These are phyloP conservation scores for Metarhizium anisopliae DNA, from an alignment of 2,329 filamentous ascomycete species.

Conservation along the genomic window DNA sequence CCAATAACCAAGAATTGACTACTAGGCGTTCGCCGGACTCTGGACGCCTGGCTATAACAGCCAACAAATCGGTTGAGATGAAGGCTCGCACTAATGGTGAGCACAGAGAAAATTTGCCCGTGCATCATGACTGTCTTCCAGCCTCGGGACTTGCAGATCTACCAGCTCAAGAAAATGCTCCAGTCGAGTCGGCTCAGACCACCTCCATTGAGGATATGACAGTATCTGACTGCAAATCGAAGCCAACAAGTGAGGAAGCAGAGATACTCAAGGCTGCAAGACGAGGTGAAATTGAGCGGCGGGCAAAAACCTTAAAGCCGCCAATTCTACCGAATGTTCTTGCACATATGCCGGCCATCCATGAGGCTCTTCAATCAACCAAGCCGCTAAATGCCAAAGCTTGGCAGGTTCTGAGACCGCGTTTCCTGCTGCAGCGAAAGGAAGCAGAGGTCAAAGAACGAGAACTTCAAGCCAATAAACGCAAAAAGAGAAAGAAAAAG, in stretches of 20 bases:
- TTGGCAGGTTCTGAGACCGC: conserved; percentile 61
- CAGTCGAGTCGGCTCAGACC: not conserved
- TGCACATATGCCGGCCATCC: conserved; percentile 63
- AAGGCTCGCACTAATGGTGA: not conserved
- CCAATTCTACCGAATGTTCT: conserved; percentile 55
- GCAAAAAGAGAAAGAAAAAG: too few relatives aligned
- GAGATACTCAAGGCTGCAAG: conserved; percentile 55
- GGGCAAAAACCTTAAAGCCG: conserved; percentile 56
- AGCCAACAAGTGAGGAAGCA: conserved; percentile 53
- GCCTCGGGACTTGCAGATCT: not conserved
- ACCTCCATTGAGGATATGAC: not conserved
- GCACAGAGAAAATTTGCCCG: not conserved
- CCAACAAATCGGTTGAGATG: not conserved
- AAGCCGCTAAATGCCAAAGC: conserved; percentile 58
- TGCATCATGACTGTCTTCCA: not conserved
- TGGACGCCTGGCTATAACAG: not conserved
- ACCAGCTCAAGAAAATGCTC: not conserved
- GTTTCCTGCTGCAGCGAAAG: conserved; percentile 55
- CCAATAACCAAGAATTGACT: not conserved
- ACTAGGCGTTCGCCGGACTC: not conserved
- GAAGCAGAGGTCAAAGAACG: conserved; percentile 11
- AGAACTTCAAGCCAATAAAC: not conserved
- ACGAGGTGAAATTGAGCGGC: conserved; percentile 61
- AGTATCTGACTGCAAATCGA: conserved; percentile 15
- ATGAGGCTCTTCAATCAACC: conserved; percentile 62